These are phyloP conservation scores for Dothideomycetes sp. DNA, from an alignment of 2,329 filamentous ascomycete species.

Conservation along the genomic window DNA sequence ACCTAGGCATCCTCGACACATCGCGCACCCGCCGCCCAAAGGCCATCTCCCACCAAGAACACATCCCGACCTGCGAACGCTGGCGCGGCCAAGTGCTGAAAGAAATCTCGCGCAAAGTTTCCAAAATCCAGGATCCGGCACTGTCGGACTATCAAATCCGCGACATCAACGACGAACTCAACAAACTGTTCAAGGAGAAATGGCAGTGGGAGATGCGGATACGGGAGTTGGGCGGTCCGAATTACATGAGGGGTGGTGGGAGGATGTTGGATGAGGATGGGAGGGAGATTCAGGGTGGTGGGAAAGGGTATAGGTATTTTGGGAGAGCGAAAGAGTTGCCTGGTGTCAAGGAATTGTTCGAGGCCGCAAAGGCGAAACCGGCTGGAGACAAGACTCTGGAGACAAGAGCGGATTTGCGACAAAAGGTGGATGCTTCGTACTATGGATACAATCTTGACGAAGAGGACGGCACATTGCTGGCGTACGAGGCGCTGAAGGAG, in stretches of 20 bases:
- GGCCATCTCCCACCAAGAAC: conserved; percentile 75
- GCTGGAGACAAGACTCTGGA: conserved; percentile 51
- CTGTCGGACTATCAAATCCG: conserved; percentile 96
- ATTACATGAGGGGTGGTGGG: conserved; percentile 72
- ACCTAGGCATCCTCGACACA: conserved; percentile 91
- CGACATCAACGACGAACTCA: conserved; percentile 98
- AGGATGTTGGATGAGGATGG: conserved; percentile 48
- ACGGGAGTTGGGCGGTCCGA: conserved; percentile 87
- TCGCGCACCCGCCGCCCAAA: conserved; percentile 84
- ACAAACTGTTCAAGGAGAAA: conserved; percentile 97
- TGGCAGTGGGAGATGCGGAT: conserved; percentile 99
- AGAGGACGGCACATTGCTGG: conserved; percentile 72
- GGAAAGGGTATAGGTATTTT: conserved; percentile 91
- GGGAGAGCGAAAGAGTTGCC: conserved; percentile 82
- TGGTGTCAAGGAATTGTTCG: conserved; percentile 93
- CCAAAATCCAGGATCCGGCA: conserved; percentile 82
- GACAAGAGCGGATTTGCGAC: conserved; percentile 58
- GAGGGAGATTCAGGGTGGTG: conserved; percentile 52
- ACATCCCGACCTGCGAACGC: conserved; percentile 84
- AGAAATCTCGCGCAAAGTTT: conserved; percentile 93
- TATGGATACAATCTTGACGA: conserved; percentile 92
- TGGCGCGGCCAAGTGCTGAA: conserved; percentile 97
- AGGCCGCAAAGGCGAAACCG: conserved; percentile 55
- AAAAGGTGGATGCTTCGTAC: conserved; percentile 83
- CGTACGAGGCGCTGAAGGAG: conserved; percentile 77